A percentile compares a stretch with the other conserved stretches of the same genome.
Conservation (phyloP, 169 alveolate species). For the Plasmodium ovale region DNA sequence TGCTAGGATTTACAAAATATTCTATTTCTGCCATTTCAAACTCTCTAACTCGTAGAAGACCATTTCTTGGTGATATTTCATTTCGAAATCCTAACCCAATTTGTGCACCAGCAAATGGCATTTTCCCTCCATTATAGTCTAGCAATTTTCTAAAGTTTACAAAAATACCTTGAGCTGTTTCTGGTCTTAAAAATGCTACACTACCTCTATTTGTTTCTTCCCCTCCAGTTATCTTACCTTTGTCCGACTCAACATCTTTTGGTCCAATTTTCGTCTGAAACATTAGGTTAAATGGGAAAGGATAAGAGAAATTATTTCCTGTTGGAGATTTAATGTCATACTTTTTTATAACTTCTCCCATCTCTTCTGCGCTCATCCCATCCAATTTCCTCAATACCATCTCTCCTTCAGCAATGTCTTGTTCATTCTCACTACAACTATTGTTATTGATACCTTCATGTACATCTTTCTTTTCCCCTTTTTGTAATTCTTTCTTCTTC, state of each 20-base stretch:
- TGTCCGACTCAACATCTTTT: constrained; percentile 75
- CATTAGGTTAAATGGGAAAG: constrained; percentile 97
- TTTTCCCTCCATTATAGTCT: constrained; percentile 95
- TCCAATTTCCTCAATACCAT: constrained; percentile 87
- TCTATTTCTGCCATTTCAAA: constrained; percentile 99
- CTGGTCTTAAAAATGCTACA: constrained; percentile 97
- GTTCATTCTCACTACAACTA: constrained; percentile 66
- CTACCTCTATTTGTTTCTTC: constrained; percentile 19
- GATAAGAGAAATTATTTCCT: constrained; percentile 94
- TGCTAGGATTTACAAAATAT: constrained; percentile 96
- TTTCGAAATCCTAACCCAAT: constrained; percentile 98
- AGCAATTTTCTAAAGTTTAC: constrained; percentile 94
- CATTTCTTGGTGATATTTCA: constrained; percentile 98
- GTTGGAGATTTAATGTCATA: constrained; percentile 91
- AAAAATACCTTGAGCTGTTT: constrained; percentile 99
- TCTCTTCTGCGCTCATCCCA: constrained; percentile 87
- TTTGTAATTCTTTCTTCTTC: constrained; percentile 17
- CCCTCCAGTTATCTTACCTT: background rate
- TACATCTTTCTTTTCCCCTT: constrained; percentile 13
- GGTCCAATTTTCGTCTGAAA: constrained; percentile 97
- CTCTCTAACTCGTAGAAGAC: constrained; percentile 97
- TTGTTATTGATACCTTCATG: constrained; percentile 40
- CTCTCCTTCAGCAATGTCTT: constrained; percentile 84
- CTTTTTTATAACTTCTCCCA: constrained; percentile 87
- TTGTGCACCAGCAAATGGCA: constrained; percentile 98